These are phyloP conservation scores for Suhomyces choctaworum DNA, from an alignment of 1,139 yeast species.

Conservation along the genomic window DNA sequence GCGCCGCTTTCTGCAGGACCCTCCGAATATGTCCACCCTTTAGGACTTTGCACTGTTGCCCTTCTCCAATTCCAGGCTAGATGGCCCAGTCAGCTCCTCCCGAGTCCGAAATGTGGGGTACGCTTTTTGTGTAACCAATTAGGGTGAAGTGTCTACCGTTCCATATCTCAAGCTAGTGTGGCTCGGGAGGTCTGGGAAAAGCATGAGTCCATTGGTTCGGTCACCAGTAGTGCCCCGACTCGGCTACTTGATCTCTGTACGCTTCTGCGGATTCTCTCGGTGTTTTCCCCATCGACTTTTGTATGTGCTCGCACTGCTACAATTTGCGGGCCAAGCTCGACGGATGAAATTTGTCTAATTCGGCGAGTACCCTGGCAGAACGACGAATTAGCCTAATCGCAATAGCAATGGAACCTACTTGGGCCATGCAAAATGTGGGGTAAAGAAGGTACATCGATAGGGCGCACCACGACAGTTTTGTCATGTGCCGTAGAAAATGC, in stretches of 20 bases:
- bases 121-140: not conserved
- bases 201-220: not conserved
- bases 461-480: not conserved
- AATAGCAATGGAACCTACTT: no score
- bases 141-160: not conserved
- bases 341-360: no score
- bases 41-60: not conserved
- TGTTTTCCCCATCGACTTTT: not conserved
- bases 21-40: not conserved
- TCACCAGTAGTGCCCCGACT: not conserved
- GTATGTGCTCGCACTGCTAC: not conserved
- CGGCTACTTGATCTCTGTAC: not conserved
- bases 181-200: not conserved
- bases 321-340: no score
- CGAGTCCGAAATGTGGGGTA: not conserved
- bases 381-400: no score
- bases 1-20: not conserved
- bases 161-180: not conserved
- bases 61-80: no score
- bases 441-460: not conserved
- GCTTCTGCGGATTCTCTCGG: not conserved
- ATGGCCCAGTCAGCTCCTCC: no score
- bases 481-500: not conserved
- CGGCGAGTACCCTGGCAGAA: no score
- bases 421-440: not conserved